Base-by-base conservation (phyloP, 345 rosid genomes). In the Citrus sp. region DNA sequence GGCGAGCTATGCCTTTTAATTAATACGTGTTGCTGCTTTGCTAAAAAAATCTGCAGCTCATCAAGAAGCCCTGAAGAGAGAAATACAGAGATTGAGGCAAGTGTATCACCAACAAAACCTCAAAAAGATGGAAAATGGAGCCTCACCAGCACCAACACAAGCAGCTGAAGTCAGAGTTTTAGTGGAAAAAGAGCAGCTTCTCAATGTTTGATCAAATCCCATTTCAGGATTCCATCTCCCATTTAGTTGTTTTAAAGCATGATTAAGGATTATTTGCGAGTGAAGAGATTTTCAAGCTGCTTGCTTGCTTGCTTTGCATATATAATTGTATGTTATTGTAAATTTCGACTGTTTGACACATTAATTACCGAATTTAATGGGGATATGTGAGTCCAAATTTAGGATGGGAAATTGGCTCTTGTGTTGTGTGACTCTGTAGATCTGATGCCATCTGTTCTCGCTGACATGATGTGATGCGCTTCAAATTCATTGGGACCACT, bases 81-180 rank as follows among this genome's bases (percentile, higher is more conserved):
- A 94, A 85, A 94, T 94, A 87, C 97, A 91, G 87, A 89, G 98
- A 77, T 75, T 94, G 80, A 85, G 91, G 87, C 94, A 91, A 82
- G 90, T 92, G 60, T 90, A 92, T 72, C 82, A 86, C 34, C 93
- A 89, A 77, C 92, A 90, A 66, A 89, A 80, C 84, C 81, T 86
- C 38, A 82, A 88, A 73, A 89, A 80, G 65, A 80, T 85, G 72
- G 88, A 84, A 6, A 84, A 76, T 63, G 75, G 61, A 54, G 80
- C 74, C 34, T 58, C 75, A 51, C 66, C 80, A 59, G 82, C 81
- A 46, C 71, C 56, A 72, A 62, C 79, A 25, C 38, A 79, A 35
- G 62, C 80, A 63, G 74, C 70, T 30, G 87, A 83, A 35, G 68
- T 81, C 63, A 81, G 56, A n/a, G 63, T 77, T 24, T 67, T 85